These are phyloP conservation scores for Leptomonas seymouri DNA, from an alignment of 208 protist species.

Conservation along the genomic window DNA sequence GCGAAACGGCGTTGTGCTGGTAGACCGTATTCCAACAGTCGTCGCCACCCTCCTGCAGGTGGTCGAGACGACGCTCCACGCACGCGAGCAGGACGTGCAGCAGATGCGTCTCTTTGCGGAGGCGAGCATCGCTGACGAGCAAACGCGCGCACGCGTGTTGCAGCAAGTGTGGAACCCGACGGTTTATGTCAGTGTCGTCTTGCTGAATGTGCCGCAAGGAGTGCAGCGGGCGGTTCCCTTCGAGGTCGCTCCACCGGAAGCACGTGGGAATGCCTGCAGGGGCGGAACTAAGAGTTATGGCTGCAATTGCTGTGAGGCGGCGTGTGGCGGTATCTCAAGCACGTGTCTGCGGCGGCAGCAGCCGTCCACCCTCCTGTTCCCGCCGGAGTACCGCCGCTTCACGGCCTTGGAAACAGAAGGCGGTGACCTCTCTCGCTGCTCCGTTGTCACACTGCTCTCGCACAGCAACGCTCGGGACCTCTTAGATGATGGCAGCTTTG, in stretches of 20 bases:
- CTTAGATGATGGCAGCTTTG: slow-evolving; percentile 54
- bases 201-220: slow-evolving; percentile 73
- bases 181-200: slow-evolving; percentile 67
- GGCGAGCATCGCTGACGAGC: slow-evolving; percentile 39
- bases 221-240: slow-evolving; percentile 28
- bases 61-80: slow-evolving; percentile 58
- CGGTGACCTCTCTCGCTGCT: slow-evolving; percentile 20
- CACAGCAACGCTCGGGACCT: slow-evolving; percentile 51
- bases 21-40: slow-evolving; percentile 72
- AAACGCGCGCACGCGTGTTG: slow-evolving; percentile 41
- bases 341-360: slow-evolving; percentile 6
- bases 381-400: slow-evolving; percentile 49
- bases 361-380: slow-evolving; percentile 36
- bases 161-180: slow-evolving; percentile 73
- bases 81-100: slow-evolving; percentile 55
- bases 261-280: not conserved
- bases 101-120: slow-evolving; percentile 55
- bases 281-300: not conserved
- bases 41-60: slow-evolving; percentile 70
- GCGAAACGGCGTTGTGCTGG: slow-evolving; percentile 69
- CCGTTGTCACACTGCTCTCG: slow-evolving; percentile 57
- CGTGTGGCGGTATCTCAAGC: not conserved
- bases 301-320: not conserved
- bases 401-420: slow-evolving; percentile 28
- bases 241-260: slow-evolving; percentile 1